A percentile compares a stretch with the other conserved stretches of the same genome.
Conservation (phyloP, 2,329 filamentous ascomycete species). For the Pseudopithomyces chartarum region DNA sequence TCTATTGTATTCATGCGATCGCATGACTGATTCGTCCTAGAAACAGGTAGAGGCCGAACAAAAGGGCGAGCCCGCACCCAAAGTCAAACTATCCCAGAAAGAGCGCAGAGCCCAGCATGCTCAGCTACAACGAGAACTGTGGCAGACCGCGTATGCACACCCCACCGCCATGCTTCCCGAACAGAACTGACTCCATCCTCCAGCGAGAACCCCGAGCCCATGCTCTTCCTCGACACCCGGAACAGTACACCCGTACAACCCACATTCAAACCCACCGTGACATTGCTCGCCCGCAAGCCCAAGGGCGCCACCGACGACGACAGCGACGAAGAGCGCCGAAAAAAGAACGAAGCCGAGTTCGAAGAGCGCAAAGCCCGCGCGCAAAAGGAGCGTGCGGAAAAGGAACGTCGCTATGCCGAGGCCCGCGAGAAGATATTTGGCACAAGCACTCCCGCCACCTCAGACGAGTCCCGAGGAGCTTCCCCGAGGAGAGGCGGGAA, state of each 20-base stretch:
- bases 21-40: conserved; percentile 30
- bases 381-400: conserved; percentile 81
- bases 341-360: conserved; percentile 67
- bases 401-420: conserved; percentile 88
- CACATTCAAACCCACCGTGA: conserved; percentile 81
- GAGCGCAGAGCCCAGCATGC: conserved; percentile 80
- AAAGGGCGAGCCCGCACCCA: conserved; percentile 44
- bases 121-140: conserved; percentile 82
- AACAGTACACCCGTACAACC: conserved; percentile 67
- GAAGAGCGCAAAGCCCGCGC: conserved; percentile 81
- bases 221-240: conserved; percentile 74
- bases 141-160: conserved; percentile 78
- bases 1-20: conserved; percentile 3
- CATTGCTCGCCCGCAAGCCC: conserved; percentile 83
- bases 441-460: conserved; percentile 46
- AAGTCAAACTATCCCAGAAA: conserved; percentile 67
- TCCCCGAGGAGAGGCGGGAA: conserved; percentile 46
- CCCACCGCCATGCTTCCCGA: not conserved
- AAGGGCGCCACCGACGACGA: conserved; percentile 63
- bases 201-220: conserved; percentile 75
- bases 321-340: conserved; percentile 66
- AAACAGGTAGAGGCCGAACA: conserved; percentile 46
- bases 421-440: conserved; percentile 87
- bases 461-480: conserved; percentile 42
- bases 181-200: conserved; percentile 19